Evolutionary conservation across 306 rosid species (phyloP), one percentile per base, ranked within the genome.

Genomic region (Malus orientalis): DNA sequence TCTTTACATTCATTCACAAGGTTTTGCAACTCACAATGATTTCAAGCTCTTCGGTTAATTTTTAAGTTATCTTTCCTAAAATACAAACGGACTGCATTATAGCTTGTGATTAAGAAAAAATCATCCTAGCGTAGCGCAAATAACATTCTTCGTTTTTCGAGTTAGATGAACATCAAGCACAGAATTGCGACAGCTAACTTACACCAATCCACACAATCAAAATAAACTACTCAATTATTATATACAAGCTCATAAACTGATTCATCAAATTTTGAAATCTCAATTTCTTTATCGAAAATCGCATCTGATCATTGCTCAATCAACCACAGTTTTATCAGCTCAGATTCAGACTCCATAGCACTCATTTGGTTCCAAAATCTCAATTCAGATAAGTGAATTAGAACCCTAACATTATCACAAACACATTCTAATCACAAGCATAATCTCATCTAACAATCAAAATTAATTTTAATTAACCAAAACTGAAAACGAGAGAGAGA

Each of bases 1-100:
- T 30, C 54, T 40, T 8, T 65, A 33, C 58, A 76, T 69, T 55
- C 40, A 25, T 40, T 69, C 81, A 65, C 9, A 64, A 38, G 82
- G 47, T 69, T 82, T 40, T 27, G 30, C 18, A 73, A 11, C 68
- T 73, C 14, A 25, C 30, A 40, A 11, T 22, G 10, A 40, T 59
- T 11, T 16, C 6, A 45, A 58, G 18, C 27, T 9, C 27, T 73
- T 16, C 19, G 32, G 19, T 59, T 27, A 10, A 16, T 9, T 73
- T 36, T 23, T 57, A 73, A 60, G 51, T 12, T 19, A 7, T 23
- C 44, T 40, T 67, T 13, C 33, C 13, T 3, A 5, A 27, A 22
- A 42, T 13, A 69, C 18, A 66, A 66, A 19, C 38, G 7, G 7
- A 36, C 4, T 49, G 32, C 29, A 66, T 36, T n/a, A 16, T 63